Evolutionary conservation across 441 rosid species (phyloP), one percentile per base, ranked within the genome.

Genomic region (Biscutella laevigata): DNA sequence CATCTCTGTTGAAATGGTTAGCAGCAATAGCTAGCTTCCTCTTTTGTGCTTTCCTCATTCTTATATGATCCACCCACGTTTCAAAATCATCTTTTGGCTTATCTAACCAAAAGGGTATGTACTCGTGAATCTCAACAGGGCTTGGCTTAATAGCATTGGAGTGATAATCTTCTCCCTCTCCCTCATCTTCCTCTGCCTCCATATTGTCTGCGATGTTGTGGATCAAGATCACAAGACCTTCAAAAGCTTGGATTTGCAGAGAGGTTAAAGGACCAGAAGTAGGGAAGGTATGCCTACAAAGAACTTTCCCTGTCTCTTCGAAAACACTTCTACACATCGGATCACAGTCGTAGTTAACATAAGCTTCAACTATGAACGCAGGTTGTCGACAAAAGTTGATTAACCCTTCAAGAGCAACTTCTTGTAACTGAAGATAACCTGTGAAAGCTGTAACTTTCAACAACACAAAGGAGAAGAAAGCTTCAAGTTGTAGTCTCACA

Each of bases 311-410:
- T 48, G 80, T 73, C 25, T 84, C 92, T 68, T 87, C 94, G 7
- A 87, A 72, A 7, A 87, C 41, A 45, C 72, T 83, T 29, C 66
- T 69, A 70, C 80, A 77, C 19, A 66, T 64, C 4, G 95, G 87
- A 64, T 83, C 84, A 43, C 94, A 84, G 8, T 91, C 96, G 39
- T 80, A 91, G 68, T 87, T 91, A 29, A 75, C 92, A 35, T 91
- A 91, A 6, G 74, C 80, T 75, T 91, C 98, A 27, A 80, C 61
- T 41, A 82, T 68, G 66, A 85, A 91, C 0, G 76, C 75, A 0
- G 94, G 90, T 61, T 91, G 98, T 62, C 95, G 54, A 47, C 89
- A 78, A 44, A 91, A 91, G 64, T 84, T 84, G 52, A 90, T 79
- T 5, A 87, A 64, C 5, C 81, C 96, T 78, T 91, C 96, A 5